These are phyloP conservation scores for Coleophoma cylindrospora DNA, from an alignment of 2,329 filamentous ascomycete genomes.

Conservation along the genomic window DNA sequence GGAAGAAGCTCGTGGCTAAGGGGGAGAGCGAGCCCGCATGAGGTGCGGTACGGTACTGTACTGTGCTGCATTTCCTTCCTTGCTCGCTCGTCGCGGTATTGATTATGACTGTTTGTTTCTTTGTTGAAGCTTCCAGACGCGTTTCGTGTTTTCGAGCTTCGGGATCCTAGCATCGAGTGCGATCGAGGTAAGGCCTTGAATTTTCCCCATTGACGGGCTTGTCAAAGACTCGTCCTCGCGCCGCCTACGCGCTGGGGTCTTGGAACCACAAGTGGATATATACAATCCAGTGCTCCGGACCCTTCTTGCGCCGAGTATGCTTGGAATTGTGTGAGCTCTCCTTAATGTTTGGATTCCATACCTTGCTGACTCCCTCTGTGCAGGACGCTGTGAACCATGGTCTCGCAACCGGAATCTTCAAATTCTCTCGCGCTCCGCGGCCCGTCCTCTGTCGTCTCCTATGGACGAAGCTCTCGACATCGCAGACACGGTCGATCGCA, in stretches of 20 bases:
- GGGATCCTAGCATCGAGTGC: too few species aligned
- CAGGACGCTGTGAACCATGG: constrained; percentile 37
- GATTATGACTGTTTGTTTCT: neutral
- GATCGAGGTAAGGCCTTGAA: too few species aligned
- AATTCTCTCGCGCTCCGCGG: constrained; percentile 53
- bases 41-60: neutral
- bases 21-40: neutral
- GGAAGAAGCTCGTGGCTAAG: neutral
- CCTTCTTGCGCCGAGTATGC: neutral
- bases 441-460: constrained; percentile 58
- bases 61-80: neutral
- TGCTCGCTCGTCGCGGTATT: neutral
- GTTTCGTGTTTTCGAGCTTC: neutral
- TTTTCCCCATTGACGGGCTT: neutral
- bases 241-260: neutral
- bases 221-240: neutral
- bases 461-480: constrained; percentile 42
- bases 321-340: neutral
- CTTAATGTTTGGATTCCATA: neutral
- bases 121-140: neutral
- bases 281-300: neutral
- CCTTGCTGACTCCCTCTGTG: neutral
- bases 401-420: constrained; percentile 53
- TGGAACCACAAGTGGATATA: neutral
- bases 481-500: constrained; percentile 80